These are phyloP conservation scores for Sarocladiaceae sp. DNA, from an alignment of 2,329 filamentous ascomycete genomes.

Conservation along the genomic window DNA sequence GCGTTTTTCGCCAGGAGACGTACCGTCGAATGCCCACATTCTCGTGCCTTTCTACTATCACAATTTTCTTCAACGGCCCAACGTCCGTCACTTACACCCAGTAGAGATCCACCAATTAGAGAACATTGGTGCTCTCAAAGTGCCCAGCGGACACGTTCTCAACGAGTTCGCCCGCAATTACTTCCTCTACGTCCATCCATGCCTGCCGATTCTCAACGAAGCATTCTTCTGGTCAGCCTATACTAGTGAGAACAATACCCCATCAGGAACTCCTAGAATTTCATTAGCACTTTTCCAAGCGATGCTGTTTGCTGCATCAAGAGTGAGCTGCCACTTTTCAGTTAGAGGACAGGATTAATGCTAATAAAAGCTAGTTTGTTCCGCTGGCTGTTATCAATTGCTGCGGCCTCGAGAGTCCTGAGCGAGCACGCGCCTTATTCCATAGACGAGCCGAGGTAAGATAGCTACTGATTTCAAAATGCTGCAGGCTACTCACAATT, in stretches of 20 bases:
- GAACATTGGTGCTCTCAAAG: neutral
- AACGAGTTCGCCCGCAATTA: constrained; percentile 12
- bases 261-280: neutral
- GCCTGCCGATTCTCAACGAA: constrained; percentile 11
- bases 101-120: neutral
- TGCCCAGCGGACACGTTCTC: constrained; percentile 7
- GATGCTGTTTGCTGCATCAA: constrained; percentile 1
- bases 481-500: too few species aligned
- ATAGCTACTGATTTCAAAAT: too few species aligned
- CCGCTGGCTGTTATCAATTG: neutral
- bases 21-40: neutral
- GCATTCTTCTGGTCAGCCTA: constrained; percentile 11
- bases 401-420: constrained; percentile 2
- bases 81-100: neutral
- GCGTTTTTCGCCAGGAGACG: neutral
- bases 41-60: neutral
- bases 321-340: neutral
- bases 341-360: neutral
- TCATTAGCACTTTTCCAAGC: neutral
- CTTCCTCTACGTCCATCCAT: constrained; percentile 12
- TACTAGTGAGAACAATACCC: neutral
- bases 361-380: neutral
- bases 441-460: constrained; percentile 6
- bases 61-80: neutral
- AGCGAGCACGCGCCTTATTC: neutral